Conservation (phyloP, 495 filamentous ascomycete genomes). For the Xylaria intraflava region DNA sequence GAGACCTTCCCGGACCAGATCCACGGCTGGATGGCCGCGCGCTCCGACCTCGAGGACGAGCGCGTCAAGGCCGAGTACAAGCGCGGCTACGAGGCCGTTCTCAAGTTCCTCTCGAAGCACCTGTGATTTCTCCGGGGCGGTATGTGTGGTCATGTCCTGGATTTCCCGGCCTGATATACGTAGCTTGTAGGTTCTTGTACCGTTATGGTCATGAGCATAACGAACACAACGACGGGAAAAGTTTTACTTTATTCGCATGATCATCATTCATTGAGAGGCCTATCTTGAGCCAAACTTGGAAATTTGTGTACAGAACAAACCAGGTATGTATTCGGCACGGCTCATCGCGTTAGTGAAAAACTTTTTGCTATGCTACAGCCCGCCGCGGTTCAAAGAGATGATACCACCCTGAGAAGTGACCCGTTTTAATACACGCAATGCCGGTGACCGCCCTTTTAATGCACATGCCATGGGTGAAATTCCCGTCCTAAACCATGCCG, state of each 20-base stretch:
- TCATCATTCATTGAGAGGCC: background rate
- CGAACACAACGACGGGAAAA: no score
- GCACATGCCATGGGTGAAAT: no score
- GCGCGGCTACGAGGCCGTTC: constrained; percentile 65
- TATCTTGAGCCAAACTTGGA: no score
- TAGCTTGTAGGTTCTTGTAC: no score
- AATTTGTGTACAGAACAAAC: no score
- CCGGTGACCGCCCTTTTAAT: background rate
- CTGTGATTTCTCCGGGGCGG: constrained; percentile 37
- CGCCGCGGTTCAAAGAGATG: background rate
- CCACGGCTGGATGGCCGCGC: constrained; percentile 89
- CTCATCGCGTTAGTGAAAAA: no score
- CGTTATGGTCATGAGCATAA: no score
- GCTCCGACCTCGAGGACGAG: constrained; percentile 58
- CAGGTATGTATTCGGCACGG: background rate
- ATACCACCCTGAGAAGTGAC: background rate
- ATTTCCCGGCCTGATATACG: background rate
- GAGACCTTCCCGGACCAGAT: constrained; percentile 78
- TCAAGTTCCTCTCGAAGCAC: constrained; percentile 72
- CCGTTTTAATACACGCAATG: no score
- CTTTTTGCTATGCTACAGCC: no score
- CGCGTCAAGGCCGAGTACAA: constrained; percentile 69
- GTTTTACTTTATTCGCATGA: background rate
- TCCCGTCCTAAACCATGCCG: no score
- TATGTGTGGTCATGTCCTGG: background rate